Conservation (phyloP, 2,329 filamentous ascomycete genomes). For the Trichophyton benhamiae region DNA sequence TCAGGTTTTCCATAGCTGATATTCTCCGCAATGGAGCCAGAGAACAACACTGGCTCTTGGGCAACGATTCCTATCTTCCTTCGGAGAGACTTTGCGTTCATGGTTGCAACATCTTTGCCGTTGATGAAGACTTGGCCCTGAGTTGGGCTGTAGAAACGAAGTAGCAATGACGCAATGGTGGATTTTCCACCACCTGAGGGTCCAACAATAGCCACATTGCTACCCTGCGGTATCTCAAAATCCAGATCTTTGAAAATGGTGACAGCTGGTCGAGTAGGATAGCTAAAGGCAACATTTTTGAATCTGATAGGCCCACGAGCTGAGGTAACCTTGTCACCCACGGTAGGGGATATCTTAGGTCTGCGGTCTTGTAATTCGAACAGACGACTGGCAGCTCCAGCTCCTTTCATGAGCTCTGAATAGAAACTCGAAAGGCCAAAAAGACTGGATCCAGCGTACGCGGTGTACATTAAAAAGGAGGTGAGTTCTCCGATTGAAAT, state of each 20-base stretch:
- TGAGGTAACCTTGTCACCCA: constrained; percentile 64
- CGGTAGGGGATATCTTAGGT: constrained; percentile 75
- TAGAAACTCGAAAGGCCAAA: constrained; percentile 95
- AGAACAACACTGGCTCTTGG: constrained; percentile 90
- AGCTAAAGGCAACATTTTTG: constrained; percentile 72
- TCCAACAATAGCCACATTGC: constrained; percentile 91
- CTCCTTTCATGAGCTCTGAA: constrained; percentile 97
- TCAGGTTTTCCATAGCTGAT: constrained; percentile 80
- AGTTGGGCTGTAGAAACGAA: constrained; percentile 82
- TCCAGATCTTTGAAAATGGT: constrained; percentile 77
- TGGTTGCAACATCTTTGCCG: constrained; percentile 64
- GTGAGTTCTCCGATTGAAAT: constrained; percentile 88
- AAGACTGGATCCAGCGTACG: constrained; percentile 71
- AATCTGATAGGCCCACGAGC: constrained; percentile 85
- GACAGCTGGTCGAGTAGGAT: constrained; percentile 86
- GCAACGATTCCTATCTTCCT: constrained; percentile 89
- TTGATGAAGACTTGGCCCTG: constrained; percentile 69
- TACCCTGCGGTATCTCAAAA: constrained; percentile 86
- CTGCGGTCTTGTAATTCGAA: constrained; percentile 91
- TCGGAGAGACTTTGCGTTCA: constrained; percentile 89
- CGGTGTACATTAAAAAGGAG: constrained; percentile 97
- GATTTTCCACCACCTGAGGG: constrained; percentile 94
- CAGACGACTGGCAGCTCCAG: constrained; percentile 86
- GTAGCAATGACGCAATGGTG: constrained; percentile 79
- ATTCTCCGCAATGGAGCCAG: constrained; percentile 63